Base-by-base conservation (phyloP, 2,329 filamentous ascomycete species). In the Chaetomium sp. region DNA sequence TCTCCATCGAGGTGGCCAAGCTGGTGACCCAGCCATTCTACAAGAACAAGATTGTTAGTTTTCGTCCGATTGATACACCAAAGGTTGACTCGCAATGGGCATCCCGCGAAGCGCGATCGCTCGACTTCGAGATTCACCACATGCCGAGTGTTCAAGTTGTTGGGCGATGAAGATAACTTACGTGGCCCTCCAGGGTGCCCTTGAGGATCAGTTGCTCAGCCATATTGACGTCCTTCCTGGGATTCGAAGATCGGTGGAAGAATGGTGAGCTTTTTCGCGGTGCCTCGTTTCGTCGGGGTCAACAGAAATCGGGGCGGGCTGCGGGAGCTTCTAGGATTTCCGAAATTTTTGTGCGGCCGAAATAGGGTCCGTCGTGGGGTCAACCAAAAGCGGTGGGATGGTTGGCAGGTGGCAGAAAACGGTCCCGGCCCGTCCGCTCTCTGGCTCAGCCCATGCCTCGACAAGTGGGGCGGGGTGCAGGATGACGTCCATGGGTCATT, bases 1-100 rank as follows among this genome's bases (percentile, higher is more conserved):
- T 96, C 88, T 97, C 92, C 80, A 96, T 88, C 71, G 92, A 96
- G 76, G 92, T 97, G 71, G 92, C 92, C 79, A 97, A 84, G 81
- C 85, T 91, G 79, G 92, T 97, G 81, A 97, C 92, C 92, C 92
- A 97, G 85, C 92, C 92, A 84, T 88, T 94, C 81, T 84, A 68
- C 64, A 65, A 50, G 49, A 53, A 27, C 19, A 60, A 55, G 5
- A 51, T 56, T 41, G 65, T 71, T 62, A 71, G 69, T 59, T 50
- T 59, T 45, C 49, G 43, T 27, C 19, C 19, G 19, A 27, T 27
- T 27, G 19, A 27, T 27, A 27, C 19, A 6, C 11, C 5, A 32
- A 34, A 32, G 14, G 36, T 35, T 35, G 27, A 10, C 7, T 41
- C 6, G 19, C 10, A 32, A 33, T 41, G 33, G 44, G 52, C 14